Conservation (phyloP, 2,329 filamentous ascomycete species). For the Penicillium sumatraense region DNA sequence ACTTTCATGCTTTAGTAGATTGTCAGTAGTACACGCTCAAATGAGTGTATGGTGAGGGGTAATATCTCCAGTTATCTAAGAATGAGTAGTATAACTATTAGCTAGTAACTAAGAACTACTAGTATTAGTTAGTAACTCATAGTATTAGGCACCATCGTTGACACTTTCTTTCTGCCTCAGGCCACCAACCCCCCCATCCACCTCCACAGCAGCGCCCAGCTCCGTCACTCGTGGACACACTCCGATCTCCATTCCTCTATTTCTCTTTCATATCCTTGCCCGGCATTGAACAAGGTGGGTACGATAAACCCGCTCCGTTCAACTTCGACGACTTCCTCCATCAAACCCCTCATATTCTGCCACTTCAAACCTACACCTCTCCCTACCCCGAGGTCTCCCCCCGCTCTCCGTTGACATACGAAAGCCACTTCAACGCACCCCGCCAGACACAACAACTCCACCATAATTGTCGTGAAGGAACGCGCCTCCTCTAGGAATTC, state of each 20-base stretch:
- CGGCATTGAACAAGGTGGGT: neutral
- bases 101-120: too few species aligned
- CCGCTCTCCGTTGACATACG: constrained; percentile 1
- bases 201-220: neutral
- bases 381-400: neutral
- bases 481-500: neutral
- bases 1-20: neutral
- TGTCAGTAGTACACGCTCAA: too few species aligned
- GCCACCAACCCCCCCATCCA: neutral
- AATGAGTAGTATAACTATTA: too few species aligned
- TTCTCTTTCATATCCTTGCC: neutral
- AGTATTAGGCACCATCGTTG: neutral
- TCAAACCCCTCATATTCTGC: neutral
- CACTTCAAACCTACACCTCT: neutral
- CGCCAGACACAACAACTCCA: neutral
- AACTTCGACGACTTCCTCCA: neutral
- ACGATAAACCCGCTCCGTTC: neutral
- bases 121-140: neutral
- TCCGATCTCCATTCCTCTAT: neutral
- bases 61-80: too few species aligned
- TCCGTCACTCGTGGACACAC: constrained; percentile 2
- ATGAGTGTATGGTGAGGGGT: too few species aligned
- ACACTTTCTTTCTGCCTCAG: neutral
- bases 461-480: neutral
- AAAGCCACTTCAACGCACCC: constrained; percentile 10